Percentiles rank a stretch among this genome's conserved stretches.
Evolutionary conservation across 1,139 yeast genomes (phyloP).

Genomic region (Geotrichum histeridarum): DNA sequence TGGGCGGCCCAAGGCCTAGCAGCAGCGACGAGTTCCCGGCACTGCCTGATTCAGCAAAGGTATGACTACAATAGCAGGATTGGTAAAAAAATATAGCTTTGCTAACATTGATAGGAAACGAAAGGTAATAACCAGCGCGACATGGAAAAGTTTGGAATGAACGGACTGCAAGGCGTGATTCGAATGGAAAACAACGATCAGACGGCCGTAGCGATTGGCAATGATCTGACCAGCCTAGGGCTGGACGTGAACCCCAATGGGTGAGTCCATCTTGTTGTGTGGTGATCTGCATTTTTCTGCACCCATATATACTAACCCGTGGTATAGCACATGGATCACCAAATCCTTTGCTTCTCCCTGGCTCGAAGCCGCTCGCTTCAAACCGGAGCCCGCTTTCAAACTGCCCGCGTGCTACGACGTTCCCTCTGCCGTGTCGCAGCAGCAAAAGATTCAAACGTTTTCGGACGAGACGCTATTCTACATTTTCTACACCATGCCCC

Average conservation of each 20-base stretch:
- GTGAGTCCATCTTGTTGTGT: conserved; percentile 20
- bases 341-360: conserved; percentile 86
- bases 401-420: conserved; percentile 57
- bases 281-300: background rate
- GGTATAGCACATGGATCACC: conserved; percentile 50
- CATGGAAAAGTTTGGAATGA: conserved; percentile 55
- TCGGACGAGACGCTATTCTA: conserved; percentile 91
- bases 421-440: conserved; percentile 52
- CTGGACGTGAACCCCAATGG: conserved; percentile 49
- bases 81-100: background rate
- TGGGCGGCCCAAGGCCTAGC: conserved; percentile 3
- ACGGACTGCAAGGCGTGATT: conserved; percentile 64
- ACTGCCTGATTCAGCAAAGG: conserved; percentile 22
- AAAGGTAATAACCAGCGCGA: conserved; percentile 21
- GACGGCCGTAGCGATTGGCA: conserved; percentile 73
- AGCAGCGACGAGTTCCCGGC: conserved; percentile 26
- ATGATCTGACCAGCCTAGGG: conserved; percentile 72
- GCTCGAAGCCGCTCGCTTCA: conserved; percentile 85
- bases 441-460: conserved; percentile 66
- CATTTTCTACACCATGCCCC: conserved; percentile 89
- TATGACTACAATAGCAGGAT: background rate
- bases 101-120: background rate
- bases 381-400: conserved; percentile 77
- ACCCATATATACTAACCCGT: conserved; percentile 10
- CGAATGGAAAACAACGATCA: conserved; percentile 64